Evolutionary conservation across 768 basidiomycete genomes (phyloP).

Genomic region (Sporobolomyces roseus): DNA sequence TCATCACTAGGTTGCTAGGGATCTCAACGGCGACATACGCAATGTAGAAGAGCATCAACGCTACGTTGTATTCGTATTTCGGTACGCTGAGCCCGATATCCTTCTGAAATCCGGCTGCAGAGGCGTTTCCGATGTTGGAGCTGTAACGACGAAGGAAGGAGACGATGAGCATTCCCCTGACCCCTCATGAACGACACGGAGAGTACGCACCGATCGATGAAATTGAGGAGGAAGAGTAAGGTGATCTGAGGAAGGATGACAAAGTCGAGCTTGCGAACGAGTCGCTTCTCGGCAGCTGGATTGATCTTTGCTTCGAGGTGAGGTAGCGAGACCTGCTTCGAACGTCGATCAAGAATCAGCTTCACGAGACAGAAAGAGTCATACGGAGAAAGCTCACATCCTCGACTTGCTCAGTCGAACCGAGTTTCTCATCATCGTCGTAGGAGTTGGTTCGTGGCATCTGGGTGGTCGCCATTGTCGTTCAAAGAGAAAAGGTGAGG

Average conservation of each 20-base stretch:
- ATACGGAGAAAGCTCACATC: constrained; percentile 13
- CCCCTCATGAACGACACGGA: neutral
- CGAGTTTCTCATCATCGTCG: constrained; percentile 28
- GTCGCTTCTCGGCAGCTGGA: constrained; percentile 9
- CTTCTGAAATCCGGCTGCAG: constrained; percentile 18
- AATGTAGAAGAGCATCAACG: constrained; percentile 21
- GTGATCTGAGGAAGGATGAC: constrained; percentile 25
- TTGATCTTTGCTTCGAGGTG: constrained; percentile 19
- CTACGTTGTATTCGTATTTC: constrained; percentile 17
- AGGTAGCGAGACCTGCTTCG: neutral
- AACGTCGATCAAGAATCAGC: neutral
- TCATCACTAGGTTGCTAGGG: constrained; percentile 33
- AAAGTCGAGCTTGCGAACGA: constrained; percentile 37
- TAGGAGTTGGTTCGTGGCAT: constrained; percentile 1
- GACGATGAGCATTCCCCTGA: too few species aligned
- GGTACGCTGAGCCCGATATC: constrained; percentile 11
- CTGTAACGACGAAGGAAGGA: neutral
- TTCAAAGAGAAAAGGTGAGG: neutral
- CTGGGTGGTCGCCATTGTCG: too few species aligned
- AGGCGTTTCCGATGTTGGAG: constrained; percentile 28
- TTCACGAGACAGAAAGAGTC: neutral
- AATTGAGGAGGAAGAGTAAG: constrained; percentile 40
- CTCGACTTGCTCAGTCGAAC: constrained; percentile 20
- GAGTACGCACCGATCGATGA: constrained; percentile 20
- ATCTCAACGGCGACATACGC: constrained; percentile 35